These are phyloP conservation scores for Juglanconis juglandina DNA, from an alignment of 2,329 filamentous ascomycete species.

Conservation along the genomic window DNA sequence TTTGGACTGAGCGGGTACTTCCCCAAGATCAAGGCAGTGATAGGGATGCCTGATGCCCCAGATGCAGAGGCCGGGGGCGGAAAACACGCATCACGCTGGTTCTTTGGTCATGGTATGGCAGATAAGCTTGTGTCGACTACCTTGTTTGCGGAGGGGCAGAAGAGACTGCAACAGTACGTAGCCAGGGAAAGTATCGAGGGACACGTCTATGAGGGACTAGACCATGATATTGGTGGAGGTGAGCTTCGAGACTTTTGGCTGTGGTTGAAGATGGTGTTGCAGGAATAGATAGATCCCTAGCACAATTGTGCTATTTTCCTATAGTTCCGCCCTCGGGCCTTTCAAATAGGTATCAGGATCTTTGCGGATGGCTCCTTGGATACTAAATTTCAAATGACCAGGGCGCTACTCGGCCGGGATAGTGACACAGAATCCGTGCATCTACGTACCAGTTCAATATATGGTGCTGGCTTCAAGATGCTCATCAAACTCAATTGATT, in stretches of 20 bases:
- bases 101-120: constrained; percentile 11
- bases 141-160: constrained; percentile 11
- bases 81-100: constrained; percentile 1
- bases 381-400: no score
- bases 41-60: not conserved
- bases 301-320: no score
- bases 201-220: constrained; percentile 8
- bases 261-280: constrained; percentile 9
- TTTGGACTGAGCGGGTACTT: constrained; percentile 13
- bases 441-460: no score
- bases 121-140: not conserved
- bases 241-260: constrained; percentile 13
- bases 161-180: constrained; percentile 9
- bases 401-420: no score
- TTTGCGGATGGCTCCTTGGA: no score
- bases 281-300: not conserved
- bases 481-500: no score
- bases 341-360: no score
- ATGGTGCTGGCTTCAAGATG: no score
- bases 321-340: no score
- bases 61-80: not conserved
- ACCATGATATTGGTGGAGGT: constrained; percentile 2
- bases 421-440: no score
- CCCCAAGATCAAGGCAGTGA: constrained; percentile 1
- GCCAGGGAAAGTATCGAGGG: constrained; percentile 2